These are phyloP conservation scores for Mesembryanthemum crystallinum DNA, from an alignment of 148 eudicot genomes.

Conservation along the genomic window DNA sequence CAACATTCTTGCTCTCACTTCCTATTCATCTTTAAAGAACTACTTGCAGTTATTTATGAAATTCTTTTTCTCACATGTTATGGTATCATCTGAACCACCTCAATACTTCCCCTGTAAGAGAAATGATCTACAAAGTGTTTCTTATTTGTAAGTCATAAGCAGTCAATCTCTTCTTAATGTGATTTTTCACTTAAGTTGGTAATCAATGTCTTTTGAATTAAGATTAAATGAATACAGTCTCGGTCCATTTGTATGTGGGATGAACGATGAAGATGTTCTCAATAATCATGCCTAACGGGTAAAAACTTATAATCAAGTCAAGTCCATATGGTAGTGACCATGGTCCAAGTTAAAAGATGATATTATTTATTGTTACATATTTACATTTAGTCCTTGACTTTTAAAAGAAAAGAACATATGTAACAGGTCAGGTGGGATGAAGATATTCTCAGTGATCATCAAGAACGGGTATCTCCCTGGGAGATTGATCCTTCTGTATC, in stretches of 20 bases:
- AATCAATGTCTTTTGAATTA: too few relatives aligned
- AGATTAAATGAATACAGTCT: too few relatives aligned
- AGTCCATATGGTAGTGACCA: too few relatives aligned
- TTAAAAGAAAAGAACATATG: conserved; percentile 3
- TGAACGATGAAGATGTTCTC: too few relatives aligned
- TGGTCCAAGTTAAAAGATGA: neutral
- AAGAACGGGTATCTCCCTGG: conserved; percentile 89
- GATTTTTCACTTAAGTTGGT: too few relatives aligned
- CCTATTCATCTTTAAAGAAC: neutral
- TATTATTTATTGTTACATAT: neutral
- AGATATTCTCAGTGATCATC: conserved; percentile 43
- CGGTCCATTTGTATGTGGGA: too few relatives aligned
- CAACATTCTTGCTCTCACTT: neutral
- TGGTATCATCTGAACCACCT: neutral
- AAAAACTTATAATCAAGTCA: neutral
- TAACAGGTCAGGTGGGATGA: conserved; percentile 92
- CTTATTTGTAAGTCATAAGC: neutral
- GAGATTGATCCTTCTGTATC: conserved; percentile 77
- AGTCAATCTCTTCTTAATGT: too few relatives aligned
- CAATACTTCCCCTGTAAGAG: neutral
- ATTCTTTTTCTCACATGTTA: too few relatives aligned
- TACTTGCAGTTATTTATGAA: neutral
- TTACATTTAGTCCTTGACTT: neutral
- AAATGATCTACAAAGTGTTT: too few relatives aligned
- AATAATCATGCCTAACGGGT: too few relatives aligned